Conservation (phyloP, 1,139 yeast species). For the Zygosaccharomyces sapae region DNA sequence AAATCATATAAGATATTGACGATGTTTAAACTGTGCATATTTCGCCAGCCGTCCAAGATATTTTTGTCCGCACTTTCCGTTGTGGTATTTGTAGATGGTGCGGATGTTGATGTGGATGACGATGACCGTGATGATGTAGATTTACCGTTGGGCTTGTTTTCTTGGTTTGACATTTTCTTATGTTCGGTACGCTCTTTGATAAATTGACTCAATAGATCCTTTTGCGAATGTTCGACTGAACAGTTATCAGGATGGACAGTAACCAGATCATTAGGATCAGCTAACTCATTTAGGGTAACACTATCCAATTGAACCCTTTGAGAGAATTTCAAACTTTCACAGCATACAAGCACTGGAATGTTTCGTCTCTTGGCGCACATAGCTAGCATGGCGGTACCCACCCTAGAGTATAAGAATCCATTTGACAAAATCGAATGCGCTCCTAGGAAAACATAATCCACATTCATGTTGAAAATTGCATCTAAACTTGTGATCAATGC, state of each 20-base stretch:
- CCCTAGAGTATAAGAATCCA: conserved; percentile 88
- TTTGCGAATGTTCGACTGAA: conserved; percentile 50
- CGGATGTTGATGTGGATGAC: conserved; percentile 10
- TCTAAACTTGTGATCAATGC: conserved; percentile 76
- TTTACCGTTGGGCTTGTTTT: conserved; percentile 26
- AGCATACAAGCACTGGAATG: conserved; percentile 90
- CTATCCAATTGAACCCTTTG: conserved; percentile 95
- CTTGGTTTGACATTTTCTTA: conserved; percentile 27
- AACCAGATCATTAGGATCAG: conserved; percentile 73
- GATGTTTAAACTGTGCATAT: conserved; percentile 59
- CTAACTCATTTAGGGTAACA: conserved; percentile 87
- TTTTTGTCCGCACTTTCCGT: conserved; percentile 29
- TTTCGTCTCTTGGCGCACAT: conserved; percentile 85
- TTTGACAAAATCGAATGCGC: conserved; percentile 97
- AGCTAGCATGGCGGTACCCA: conserved; percentile 91
- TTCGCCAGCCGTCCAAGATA: conserved; percentile 62
- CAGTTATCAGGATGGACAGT: conserved; percentile 47
- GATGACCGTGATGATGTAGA: conserved; percentile 2
- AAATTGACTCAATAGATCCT: conserved; percentile 64
- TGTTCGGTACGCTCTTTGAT: conserved; percentile 43
- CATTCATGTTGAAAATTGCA: conserved; percentile 78
- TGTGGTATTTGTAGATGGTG: conserved; percentile 18
- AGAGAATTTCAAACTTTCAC: conserved; percentile 91
- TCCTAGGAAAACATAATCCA: conserved; percentile 87
- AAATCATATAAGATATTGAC: conserved; percentile 87